Percentiles rank a stretch among this genome's conserved stretches.
Evolutionary conservation across 2,329 filamentous ascomycete species (phyloP).

Genomic region (Cryphonectria carpinicola): DNA sequence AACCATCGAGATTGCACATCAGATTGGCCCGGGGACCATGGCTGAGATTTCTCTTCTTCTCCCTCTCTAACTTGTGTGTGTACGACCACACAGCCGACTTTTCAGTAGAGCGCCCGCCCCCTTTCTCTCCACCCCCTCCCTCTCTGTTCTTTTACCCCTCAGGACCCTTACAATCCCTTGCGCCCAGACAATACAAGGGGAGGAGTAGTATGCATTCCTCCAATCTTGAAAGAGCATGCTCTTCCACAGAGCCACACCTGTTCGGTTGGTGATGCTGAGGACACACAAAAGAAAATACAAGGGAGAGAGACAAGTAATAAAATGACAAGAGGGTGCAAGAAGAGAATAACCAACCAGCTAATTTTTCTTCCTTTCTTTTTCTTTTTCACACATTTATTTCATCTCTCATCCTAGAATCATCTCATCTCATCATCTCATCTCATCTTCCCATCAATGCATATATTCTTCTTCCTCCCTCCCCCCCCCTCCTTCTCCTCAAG

Average conservation of each 20-base stretch:
- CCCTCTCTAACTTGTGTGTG: not conserved
- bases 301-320: not conserved
- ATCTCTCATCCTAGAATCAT: conserved; percentile 6
- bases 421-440: conserved; percentile 3
- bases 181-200: not conserved
- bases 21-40: too few species aligned
- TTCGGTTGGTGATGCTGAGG: not conserved
- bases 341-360: not conserved
- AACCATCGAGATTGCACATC: too few species aligned
- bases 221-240: too few species aligned
- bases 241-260: not conserved
- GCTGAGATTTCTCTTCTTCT: too few species aligned
- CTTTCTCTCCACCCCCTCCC: not conserved
- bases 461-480: not conserved
- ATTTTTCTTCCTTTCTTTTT: not conserved
- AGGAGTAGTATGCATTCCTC: not conserved
- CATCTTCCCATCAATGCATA: conserved; percentile 2
- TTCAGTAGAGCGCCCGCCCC: not conserved
- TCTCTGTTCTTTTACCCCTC: not conserved
- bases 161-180: not conserved
- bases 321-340: not conserved
- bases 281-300: not conserved
- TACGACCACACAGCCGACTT: not conserved
- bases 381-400: conserved; percentile 5
- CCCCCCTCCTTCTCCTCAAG: not conserved